Conservation (phyloP, 129 eudicot species). For the Mikania micrantha region DNA sequence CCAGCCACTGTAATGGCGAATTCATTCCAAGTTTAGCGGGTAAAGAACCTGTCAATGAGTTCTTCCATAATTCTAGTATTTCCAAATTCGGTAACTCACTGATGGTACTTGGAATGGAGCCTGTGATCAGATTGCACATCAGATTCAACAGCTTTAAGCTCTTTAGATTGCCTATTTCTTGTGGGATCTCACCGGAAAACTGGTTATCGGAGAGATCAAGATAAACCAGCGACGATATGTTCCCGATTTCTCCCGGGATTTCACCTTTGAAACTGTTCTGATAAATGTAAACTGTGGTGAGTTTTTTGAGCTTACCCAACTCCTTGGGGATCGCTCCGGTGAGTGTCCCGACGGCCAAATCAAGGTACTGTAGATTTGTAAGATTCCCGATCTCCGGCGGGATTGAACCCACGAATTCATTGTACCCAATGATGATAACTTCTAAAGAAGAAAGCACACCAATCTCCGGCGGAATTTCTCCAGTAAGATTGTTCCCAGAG, state of each 20-base stretch:
- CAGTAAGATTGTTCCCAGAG: conserved; percentile 80
- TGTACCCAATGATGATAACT: conserved; percentile 76
- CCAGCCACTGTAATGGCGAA: conserved; percentile 70
- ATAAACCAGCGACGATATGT: conserved; percentile 37
- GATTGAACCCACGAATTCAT: conserved; percentile 59
- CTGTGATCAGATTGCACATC: conserved; percentile 65
- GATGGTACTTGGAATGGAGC: conserved; percentile 48
- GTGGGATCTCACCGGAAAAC: conserved; percentile 68
- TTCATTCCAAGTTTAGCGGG: conserved; percentile 59
- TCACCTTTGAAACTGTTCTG: conserved; percentile 53
- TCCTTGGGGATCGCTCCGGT: conserved; percentile 60
- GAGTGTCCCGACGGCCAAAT: conserved; percentile 70
- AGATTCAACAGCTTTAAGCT: conserved; percentile 66
- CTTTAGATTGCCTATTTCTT: conserved; percentile 44
- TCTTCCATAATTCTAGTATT: conserved; percentile 73
- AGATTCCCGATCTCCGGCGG: conserved; percentile 75
- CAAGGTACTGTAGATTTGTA: conserved; percentile 58
- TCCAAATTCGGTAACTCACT: conserved; percentile 60
- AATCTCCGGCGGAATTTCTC: conserved; percentile 53
- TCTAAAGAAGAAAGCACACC: conserved; percentile 57
- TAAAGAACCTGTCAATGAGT: conserved; percentile 59
- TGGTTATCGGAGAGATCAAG: conserved; percentile 71
- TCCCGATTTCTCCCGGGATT: conserved; percentile 66
- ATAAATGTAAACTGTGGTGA: conserved; percentile 62
- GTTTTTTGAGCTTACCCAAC: conserved; percentile 55